A percentile compares a stretch with the other conserved stretches of the same genome.
Conservation (phyloP, 2,329 filamentous ascomycete species). For the Microsporum ferrugineum region DNA sequence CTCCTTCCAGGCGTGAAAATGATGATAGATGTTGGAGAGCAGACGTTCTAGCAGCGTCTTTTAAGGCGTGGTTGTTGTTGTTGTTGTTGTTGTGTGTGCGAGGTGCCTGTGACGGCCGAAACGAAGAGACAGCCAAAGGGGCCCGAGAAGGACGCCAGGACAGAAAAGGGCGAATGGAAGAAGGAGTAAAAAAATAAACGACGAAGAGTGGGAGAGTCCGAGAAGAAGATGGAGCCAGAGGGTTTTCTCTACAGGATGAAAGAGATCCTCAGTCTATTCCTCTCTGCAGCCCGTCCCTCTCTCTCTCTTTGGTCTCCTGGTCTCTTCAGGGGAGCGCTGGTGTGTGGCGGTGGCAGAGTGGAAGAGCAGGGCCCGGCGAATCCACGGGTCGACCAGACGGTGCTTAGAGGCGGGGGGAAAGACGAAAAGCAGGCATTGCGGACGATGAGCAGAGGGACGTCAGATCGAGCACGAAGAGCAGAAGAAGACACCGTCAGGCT, state of each 20-base stretch:
- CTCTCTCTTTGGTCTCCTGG: neutral
- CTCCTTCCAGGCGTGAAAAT: neutral
- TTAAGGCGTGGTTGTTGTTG: neutral
- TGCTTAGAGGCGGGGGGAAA: conserved; percentile 1
- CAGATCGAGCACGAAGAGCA: neutral
- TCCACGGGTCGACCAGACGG: neutral
- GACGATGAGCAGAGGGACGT: neutral
- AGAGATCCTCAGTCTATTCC: no score
- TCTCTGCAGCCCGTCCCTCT: no score
- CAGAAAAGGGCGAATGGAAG: neutral
- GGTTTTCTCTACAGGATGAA: no score
- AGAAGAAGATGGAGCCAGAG: no score
- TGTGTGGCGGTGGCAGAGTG: neutral
- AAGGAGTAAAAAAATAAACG: neutral
- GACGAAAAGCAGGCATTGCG: neutral
- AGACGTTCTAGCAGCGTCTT: neutral
- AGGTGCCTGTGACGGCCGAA: neutral
- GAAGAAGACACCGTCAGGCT: neutral
- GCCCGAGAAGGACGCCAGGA: neutral
- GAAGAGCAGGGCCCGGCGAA: neutral
- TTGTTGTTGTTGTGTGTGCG: neutral
- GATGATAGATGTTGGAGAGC: neutral
- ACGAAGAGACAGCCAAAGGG: neutral
- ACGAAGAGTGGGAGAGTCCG: neutral
- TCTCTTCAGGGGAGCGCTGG: neutral